Conservation (phyloP, 2,329 filamentous ascomycete species). For the Ustilaginoidea virens region DNA sequence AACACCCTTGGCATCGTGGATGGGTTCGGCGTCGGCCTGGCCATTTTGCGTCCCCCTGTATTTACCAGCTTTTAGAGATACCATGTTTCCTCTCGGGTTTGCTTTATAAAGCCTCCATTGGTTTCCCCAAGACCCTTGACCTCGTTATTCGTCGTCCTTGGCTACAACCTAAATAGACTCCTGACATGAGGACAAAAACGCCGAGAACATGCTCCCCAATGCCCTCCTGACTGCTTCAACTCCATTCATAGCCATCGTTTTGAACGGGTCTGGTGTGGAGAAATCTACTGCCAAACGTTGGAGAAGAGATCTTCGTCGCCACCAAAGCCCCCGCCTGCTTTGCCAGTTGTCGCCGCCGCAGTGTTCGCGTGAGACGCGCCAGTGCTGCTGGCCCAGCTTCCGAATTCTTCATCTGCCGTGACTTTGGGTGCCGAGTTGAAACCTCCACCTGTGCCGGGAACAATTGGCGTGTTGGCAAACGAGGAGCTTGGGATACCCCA, state of each 20-base stretch:
- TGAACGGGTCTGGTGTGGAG: too few species aligned
- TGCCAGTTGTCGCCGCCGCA: conserved; percentile 26
- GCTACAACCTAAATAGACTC: conserved; percentile 15
- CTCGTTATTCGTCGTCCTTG: too few species aligned
- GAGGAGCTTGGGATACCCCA: conserved; percentile 33
- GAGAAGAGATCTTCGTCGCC: conserved; percentile 79
- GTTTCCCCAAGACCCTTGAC: too few species aligned
- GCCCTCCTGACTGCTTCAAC: conserved; percentile 5
- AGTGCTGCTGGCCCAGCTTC: conserved; percentile 74
- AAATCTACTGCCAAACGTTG: conserved; percentile 88
- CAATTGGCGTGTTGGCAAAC: conserved; percentile 44
- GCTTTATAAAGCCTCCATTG: too few species aligned
- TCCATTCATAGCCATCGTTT: too few species aligned
- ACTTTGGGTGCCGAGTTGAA: conserved; percentile 54
- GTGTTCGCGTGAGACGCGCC: conserved; percentile 23
- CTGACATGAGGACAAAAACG: conserved; percentile 16
- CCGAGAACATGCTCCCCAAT: conserved; percentile 15
- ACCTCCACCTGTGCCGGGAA: conserved; percentile 47
- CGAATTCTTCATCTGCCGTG: conserved; percentile 85
- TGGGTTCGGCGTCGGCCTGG: too few species aligned
- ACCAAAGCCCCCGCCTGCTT: conserved; percentile 44
- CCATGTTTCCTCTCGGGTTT: too few species aligned
- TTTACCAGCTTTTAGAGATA: too few species aligned
- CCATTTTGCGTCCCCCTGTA: too few species aligned
- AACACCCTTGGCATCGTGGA: too few species aligned